A percentile compares a stretch with the other conserved stretches of the same genome.
These are phyloP conservation scores for Saturnispora silvae DNA, from an alignment of 805 yeast genomes.

Conservation along the genomic window DNA sequence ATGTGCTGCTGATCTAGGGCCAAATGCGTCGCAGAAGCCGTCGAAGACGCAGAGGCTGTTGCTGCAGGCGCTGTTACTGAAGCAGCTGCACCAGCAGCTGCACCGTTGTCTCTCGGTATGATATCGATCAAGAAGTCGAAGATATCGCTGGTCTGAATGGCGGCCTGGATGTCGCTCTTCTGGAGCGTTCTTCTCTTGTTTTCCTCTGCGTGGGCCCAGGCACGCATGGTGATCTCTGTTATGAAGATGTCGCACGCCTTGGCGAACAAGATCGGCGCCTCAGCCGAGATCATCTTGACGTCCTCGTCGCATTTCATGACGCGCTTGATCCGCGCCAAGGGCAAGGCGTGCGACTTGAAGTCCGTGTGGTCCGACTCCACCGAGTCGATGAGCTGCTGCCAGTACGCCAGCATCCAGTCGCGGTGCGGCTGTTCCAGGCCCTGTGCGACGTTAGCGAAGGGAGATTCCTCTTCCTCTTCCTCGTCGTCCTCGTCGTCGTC, in stretches of 20 bases:
- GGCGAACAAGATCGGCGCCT: conserved; percentile 94
- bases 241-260: conserved; percentile 97
- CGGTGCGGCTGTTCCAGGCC: conserved; percentile 76
- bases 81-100: no score
- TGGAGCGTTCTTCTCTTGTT: conserved; percentile 91
- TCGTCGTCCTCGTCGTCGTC: no score
- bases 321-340: conserved; percentile 90
- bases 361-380: conserved; percentile 85
- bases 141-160: conserved; percentile 90
- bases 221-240: conserved; percentile 95
- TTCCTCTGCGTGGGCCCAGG: conserved; percentile 98
- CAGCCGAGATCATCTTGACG: conserved; percentile 95
- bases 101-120: conserved; percentile 88
- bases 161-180: conserved; percentile 90
- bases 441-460: conserved; percentile 74
- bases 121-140: conserved; percentile 94
- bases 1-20: no score
- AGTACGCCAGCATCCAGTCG: conserved; percentile 87
- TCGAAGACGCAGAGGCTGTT: no score
- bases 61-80: no score
- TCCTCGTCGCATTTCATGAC: conserved; percentile 98
- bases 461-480: no score
- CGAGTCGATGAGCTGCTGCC: conserved; percentile 92
- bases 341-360: conserved; percentile 88
- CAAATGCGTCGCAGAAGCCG: no score